Evolutionary conservation across 805 yeast species (phyloP).

Genomic region (Pichia cabralensis): DNA sequence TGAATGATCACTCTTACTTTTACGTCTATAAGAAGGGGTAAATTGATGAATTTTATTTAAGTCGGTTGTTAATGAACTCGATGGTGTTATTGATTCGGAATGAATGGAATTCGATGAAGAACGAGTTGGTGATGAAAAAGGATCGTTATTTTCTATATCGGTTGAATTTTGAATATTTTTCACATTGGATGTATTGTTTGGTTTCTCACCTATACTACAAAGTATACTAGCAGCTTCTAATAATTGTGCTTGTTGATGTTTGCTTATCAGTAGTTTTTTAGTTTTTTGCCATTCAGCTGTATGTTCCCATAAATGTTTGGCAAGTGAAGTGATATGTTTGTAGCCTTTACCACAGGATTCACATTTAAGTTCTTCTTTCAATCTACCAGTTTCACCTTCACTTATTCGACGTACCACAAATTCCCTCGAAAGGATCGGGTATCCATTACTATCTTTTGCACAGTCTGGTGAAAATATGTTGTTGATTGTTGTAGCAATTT

Average conservation of each 20-base stretch:
- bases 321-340: slow-evolving; percentile 79
- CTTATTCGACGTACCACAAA: slow-evolving; percentile 76
- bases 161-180: background rate
- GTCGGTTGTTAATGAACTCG: slow-evolving; percentile 4
- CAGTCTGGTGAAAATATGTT: slow-evolving; percentile 2
- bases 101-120: background rate
- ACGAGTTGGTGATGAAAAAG: background rate
- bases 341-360: slow-evolving; percentile 91
- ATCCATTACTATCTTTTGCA: slow-evolving; percentile 10
- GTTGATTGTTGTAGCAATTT: background rate
- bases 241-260: slow-evolving; percentile 80
- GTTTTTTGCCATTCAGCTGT: slow-evolving; percentile 92
- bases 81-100: background rate
- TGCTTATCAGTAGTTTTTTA: slow-evolving; percentile 67
- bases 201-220: slow-evolving; percentile 56
- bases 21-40: slow-evolving; percentile 4
- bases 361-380: slow-evolving; percentile 76
- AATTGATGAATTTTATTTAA: slow-evolving; percentile 7
- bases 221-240: slow-evolving; percentile 70
- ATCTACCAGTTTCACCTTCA: slow-evolving; percentile 79
- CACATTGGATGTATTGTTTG: background rate
- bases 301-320: slow-evolving; percentile 88
- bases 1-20: slow-evolving; percentile 7
- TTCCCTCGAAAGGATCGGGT: slow-evolving; percentile 41
- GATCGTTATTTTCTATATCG: too few species aligned